Percentiles rank a stretch among this genome's conserved stretches.
Evolutionary conservation across 805 yeast genomes (phyloP).

Genomic region (Nakazawaea sp.): DNA sequence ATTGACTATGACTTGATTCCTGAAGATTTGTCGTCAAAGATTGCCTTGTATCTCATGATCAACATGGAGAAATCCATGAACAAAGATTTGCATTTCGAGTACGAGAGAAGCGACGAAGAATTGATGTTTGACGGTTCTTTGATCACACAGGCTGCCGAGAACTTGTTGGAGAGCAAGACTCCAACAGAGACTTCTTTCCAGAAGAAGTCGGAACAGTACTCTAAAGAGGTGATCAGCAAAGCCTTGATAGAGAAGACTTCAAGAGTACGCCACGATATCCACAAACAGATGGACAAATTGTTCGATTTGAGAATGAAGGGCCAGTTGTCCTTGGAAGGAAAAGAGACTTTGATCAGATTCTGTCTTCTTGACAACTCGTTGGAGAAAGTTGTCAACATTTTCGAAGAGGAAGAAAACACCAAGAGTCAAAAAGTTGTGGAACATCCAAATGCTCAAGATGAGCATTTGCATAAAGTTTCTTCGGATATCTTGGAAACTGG

Average conservation of each 20-base stretch:
- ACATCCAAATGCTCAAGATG: conserved; percentile 1
- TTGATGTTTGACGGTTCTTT: conserved; percentile 71
- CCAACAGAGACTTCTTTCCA: conserved; percentile 8
- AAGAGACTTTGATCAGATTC: conserved; percentile 45
- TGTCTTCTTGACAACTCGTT: conserved; percentile 49
- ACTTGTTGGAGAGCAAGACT: conserved; percentile 39
- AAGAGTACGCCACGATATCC: conserved; percentile 43
- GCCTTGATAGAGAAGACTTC: conserved; percentile 46
- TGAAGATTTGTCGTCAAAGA: conserved; percentile 45
- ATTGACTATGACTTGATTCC: conserved; percentile 45
- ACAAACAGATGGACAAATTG: conserved; percentile 41
- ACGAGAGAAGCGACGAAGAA: conserved; percentile 37
- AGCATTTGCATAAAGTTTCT: conserved; percentile 39
- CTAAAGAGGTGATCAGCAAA: conserved; percentile 38
- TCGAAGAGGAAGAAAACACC: conserved; percentile 27
- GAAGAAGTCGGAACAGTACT: conserved; percentile 26
- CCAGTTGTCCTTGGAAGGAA: conserved; percentile 43
- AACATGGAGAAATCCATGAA: conserved; percentile 44
- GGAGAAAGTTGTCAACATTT: conserved; percentile 44
- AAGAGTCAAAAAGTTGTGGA: conserved; percentile 3
- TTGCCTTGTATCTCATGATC: conserved; percentile 50
- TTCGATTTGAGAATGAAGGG: conserved; percentile 40
- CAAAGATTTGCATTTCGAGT: conserved; percentile 17
- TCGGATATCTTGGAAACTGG: conserved; percentile 46
- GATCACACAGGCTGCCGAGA: conserved; percentile 68